A percentile compares a stretch with the other conserved stretches of the same genome.
phyloP scores from a whole-genome alignment of 169 alveolate species.

The Plasmodium fragile region DNA sequence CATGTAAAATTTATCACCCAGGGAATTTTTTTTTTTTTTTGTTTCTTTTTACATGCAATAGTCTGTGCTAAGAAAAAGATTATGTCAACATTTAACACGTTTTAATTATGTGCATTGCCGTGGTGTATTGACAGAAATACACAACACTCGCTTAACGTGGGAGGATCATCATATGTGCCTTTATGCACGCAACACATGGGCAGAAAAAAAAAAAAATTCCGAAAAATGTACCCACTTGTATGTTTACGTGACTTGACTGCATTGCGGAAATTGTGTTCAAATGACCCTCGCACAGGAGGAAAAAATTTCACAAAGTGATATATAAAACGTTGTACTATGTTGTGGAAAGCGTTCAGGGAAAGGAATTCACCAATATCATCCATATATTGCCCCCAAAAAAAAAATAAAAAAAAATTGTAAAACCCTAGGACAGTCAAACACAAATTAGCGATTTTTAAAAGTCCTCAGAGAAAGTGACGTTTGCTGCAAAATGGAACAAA shows the following conservation, averaged over 20 bases:
- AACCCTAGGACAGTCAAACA: background rate
- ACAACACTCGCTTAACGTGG: background rate
- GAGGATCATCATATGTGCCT: background rate
- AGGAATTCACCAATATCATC: background rate
- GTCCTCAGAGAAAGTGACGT: background rate
- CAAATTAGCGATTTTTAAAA: background rate
- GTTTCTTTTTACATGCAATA: background rate
- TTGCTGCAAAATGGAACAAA: background rate
- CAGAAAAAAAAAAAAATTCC: background rate
- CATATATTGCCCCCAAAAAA: background rate
- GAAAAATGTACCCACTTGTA: background rate
- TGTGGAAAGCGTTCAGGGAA: background rate
- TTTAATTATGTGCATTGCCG: background rate
- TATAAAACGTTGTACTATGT: background rate
- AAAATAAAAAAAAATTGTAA: background rate
- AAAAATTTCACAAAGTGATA: background rate
- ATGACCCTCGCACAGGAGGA: background rate
- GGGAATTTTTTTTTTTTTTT: background rate
- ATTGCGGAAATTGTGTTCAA: background rate
- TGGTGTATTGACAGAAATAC: background rate
- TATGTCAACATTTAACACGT: background rate
- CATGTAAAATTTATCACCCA: background rate
- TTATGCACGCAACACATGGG: slow-evolving; percentile 8
- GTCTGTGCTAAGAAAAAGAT: background rate
- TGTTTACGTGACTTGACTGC: background rate